Evolutionary conservation across 192 early-diverging fungal species (phyloP), one percentile per base, ranked within the genome.

Genomic region (Cetraspora pellucida): DNA sequence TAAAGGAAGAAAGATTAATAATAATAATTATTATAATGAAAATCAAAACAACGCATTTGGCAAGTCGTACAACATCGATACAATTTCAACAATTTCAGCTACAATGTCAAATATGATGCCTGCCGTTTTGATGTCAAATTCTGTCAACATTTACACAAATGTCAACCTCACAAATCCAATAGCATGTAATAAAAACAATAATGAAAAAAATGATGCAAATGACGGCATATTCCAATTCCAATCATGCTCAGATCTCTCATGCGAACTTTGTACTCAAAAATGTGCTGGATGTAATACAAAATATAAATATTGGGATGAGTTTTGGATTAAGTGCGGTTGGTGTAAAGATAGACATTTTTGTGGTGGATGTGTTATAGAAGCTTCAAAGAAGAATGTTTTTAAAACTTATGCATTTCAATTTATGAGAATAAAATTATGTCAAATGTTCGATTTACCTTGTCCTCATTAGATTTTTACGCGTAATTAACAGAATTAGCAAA

Each of bases 301-400:
- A 50, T 70, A 70, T 70, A 70, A 70, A 52, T 70, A 70, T 70
- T 70, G 68, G 68, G 68, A 70, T 70, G 25, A 52, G 28, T 49
- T 70, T 49, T 70, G 68, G 68, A 70, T 70, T 27, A 52, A 46
- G 19, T 70, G 68, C 16, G 47, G 68, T 27, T 70, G 68, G 68
- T 70, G 68, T 52, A 70, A 31, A 52, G 27, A 50, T 49, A 70
- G 46, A 25, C 27, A 70, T 49, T 70, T 70, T 52, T 70, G 68
- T 31, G 68, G 68, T 30, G 6, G 10, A 16, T 70, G 68, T 28
- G 17, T 70, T 13, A 14, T 27, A 11, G 68, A 70, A 28, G 25
- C 68, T 19, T 50, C 68, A 4, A 52, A 25, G 17, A 70, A 70
- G 0, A 30, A 31, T 70, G 27, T 11, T 28, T 69, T 37, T 44